phyloP scores from a whole-genome alignment of 2,329 filamentous ascomycete genomes.

The Neurospora crassa region DNA sequence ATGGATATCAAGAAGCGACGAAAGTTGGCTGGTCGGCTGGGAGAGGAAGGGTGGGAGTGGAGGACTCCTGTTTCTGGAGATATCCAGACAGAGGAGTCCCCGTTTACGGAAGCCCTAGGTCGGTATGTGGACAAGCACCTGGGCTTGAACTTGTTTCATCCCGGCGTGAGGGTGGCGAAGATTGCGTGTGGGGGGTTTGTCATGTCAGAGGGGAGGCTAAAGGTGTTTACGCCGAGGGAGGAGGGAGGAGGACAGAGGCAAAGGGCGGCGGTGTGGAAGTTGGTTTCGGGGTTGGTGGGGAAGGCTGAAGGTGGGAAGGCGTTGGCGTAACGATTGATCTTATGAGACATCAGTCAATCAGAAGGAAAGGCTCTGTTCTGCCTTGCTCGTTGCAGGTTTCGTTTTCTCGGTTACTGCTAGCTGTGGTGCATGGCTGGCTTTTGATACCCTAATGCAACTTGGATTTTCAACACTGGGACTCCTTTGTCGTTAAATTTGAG shows the following conservation, averaged over 20 bases:
- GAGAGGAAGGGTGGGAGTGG: conserved; percentile 47
- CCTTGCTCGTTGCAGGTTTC: not conserved
- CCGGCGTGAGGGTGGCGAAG: conserved; percentile 41
- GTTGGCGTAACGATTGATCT: not conserved
- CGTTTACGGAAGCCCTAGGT: conserved; percentile 42
- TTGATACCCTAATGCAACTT: not conserved
- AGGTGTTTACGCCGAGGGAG: conserved; percentile 22
- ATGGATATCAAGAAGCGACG: conserved; percentile 29
- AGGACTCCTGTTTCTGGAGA: conserved; percentile 15
- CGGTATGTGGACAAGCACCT: conserved; percentile 43
- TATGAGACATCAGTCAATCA: not conserved
- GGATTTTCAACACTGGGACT: not conserved
- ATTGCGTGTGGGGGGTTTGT: conserved; percentile 48
- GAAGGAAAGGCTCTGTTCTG: accelerated
- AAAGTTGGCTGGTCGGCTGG: conserved; percentile 35
- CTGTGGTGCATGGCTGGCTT: not conserved
- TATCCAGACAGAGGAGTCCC: conserved; percentile 7
- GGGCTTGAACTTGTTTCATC: conserved; percentile 45
- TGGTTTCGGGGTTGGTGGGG: conserved; percentile 9
- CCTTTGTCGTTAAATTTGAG: not conserved
- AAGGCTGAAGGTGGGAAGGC: conserved; percentile 7
- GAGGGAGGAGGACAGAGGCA: not conserved
- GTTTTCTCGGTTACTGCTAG: not conserved
- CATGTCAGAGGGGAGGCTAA: conserved; percentile 41
- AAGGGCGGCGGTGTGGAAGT: conserved; percentile 6